A percentile compares a stretch with the other conserved stretches of the same genome.
Conservation (phyloP, 2,329 filamentous ascomycete species). For the Aureobasidium leucospermi region DNA sequence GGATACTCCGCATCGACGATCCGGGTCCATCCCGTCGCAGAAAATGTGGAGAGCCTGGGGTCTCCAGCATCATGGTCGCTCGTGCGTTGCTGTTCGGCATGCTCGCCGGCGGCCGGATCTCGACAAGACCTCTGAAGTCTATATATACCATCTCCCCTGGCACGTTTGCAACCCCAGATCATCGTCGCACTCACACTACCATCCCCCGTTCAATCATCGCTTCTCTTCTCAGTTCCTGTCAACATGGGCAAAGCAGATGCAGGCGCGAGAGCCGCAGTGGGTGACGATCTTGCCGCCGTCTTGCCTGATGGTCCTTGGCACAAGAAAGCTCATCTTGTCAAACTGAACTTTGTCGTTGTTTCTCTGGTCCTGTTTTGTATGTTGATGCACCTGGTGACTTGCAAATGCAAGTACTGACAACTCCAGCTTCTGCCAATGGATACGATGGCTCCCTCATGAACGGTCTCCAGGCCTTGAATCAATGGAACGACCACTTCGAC, state of each 20-base stretch:
- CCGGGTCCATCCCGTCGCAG: neutral
- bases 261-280: slow-evolving; percentile 12
- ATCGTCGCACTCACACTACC: neutral
- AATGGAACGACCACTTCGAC: slow-evolving; percentile 38
- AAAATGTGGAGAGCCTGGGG: neutral
- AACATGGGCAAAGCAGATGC: neutral
- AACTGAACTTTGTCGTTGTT: slow-evolving; percentile 16
- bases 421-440: neutral
- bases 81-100: neutral
- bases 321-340: slow-evolving; percentile 18
- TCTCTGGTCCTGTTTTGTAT: slow-evolving; percentile 17
- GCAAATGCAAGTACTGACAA: neutral
- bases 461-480: slow-evolving; percentile 35
- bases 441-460: slow-evolving; percentile 34
- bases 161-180: neutral
- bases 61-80: neutral
- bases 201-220: neutral
- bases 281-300: slow-evolving; percentile 17
- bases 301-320: slow-evolving; percentile 18
- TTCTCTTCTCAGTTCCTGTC: neutral
- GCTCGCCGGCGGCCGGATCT: neutral
- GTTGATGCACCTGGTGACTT: slow-evolving; percentile 1
- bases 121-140: neutral
- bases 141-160: neutral
- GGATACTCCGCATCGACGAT: neutral